Conservation (phyloP, 257 asterid species). For the Solanum tarijense region DNA sequence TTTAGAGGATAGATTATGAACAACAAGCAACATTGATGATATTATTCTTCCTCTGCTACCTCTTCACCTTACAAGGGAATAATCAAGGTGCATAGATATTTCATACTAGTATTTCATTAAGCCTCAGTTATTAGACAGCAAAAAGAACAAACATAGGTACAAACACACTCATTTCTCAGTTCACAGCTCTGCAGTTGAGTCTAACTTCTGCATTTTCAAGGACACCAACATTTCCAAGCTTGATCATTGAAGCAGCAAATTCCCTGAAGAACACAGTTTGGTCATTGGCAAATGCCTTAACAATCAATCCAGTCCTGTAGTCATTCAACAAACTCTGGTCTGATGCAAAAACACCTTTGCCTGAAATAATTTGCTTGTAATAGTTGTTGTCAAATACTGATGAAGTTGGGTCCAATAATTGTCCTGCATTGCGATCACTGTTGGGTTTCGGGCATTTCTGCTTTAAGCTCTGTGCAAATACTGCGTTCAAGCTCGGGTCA, state of each 20-base stretch:
- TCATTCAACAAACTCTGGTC: slow-evolving; percentile 50
- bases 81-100: neutral
- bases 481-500: slow-evolving; percentile 46
- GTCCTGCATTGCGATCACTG: slow-evolving; percentile 39
- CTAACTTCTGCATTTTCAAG: slow-evolving; percentile 49
- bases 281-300: slow-evolving; percentile 47
- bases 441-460: slow-evolving; percentile 38
- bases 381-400: slow-evolving; percentile 55
- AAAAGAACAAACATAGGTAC: neutral
- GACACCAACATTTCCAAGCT: slow-evolving; percentile 58
- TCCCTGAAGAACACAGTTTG: slow-evolving; percentile 36
- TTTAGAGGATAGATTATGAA: neutral
- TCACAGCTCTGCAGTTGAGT: slow-evolving; percentile 42
- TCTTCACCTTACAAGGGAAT: neutral
- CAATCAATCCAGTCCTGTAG: slow-evolving; percentile 44
- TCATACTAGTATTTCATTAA: neutral
- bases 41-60: neutral
- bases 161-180: slow-evolving; percentile 10
- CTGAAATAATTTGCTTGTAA: slow-evolving; percentile 27
- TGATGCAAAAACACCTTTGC: slow-evolving; percentile 50
- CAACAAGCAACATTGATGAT: neutral
- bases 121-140: neutral
- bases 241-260: slow-evolving; percentile 50
- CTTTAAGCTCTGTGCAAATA: slow-evolving; percentile 31
- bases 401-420: slow-evolving; percentile 50